A percentile compares a stretch with the other conserved stretches of the same genome.
Conservation (phyloP, 768 basidiomycete genomes). For the Boletus pseudopeckii region DNA sequence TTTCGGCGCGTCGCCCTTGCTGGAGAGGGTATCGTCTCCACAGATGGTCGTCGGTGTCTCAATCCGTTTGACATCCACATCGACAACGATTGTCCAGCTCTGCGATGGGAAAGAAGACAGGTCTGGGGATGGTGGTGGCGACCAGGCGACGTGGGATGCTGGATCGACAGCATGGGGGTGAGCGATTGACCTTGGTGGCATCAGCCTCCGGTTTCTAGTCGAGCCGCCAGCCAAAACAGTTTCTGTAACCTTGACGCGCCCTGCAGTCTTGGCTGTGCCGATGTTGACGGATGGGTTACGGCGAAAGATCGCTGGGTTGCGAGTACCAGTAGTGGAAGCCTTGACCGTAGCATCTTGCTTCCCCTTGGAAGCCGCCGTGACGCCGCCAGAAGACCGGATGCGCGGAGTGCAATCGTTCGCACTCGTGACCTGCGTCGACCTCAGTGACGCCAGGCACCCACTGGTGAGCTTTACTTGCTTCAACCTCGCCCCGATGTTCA, state of each 20-base stretch:
- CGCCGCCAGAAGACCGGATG: not conserved
- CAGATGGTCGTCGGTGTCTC: not conserved
- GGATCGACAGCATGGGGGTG: no score
- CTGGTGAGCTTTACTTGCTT: not conserved
- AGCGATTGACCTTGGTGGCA: not conserved
- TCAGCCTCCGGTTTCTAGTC: not conserved
- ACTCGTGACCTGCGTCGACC: not conserved
- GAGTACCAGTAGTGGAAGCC: not conserved
- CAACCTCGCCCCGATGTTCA: not conserved
- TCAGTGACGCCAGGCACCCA: no score
- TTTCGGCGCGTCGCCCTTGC: not conserved
- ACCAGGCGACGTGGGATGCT: not conserved
- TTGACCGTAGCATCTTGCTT: not conserved
- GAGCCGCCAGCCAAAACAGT: no score
- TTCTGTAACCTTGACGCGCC: not conserved
- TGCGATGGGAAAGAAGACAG: constrained; percentile 6
- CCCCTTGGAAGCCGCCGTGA: no score
- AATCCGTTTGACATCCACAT: not conserved
- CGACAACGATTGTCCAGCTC: not conserved
- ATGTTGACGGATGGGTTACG: not conserved
- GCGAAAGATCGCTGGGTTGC: not conserved
- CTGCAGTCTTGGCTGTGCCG: not conserved
- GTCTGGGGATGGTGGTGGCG: not conserved
- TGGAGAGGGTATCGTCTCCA: not conserved
- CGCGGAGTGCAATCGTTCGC: not conserved